Evolutionary conservation across 208 protist species (phyloP).

Genomic region (Phytomonas serpens): DNA sequence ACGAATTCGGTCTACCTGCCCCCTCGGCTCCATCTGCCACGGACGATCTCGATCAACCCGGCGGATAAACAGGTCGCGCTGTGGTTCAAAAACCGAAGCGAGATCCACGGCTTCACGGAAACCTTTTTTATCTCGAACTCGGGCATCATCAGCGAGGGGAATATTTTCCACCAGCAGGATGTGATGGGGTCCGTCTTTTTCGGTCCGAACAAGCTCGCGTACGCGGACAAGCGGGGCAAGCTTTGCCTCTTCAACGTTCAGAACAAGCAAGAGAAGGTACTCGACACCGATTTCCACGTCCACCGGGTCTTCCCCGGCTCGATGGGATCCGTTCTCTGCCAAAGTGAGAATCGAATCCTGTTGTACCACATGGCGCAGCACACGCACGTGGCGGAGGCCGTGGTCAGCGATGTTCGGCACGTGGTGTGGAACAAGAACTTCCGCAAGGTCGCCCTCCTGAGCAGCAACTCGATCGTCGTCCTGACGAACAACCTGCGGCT

Average conservation of each 20-base stretch:
- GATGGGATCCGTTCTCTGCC: slow-evolving; percentile 71
- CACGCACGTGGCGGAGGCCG: slow-evolving; percentile 51
- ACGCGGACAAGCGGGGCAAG: slow-evolving; percentile 76
- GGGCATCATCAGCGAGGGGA: slow-evolving; percentile 11
- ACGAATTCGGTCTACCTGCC: slow-evolving; percentile 12
- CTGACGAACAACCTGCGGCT: slow-evolving; percentile 86
- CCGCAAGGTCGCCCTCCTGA: slow-evolving; percentile 88
- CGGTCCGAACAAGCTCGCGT: slow-evolving; percentile 93
- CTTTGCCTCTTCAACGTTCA: slow-evolving; percentile 84
- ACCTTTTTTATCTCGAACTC: slow-evolving; percentile 14
- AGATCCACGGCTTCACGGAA: slow-evolving; percentile 25
- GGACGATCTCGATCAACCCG: slow-evolving; percentile 57
- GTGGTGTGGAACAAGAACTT: slow-evolving; percentile 94
- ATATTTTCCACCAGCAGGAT: background rate
- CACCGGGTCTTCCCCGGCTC: slow-evolving; percentile 68
- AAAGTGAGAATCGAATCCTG: slow-evolving; percentile 77
- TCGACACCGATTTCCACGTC: slow-evolving; percentile 41
- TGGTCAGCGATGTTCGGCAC: slow-evolving; percentile 75
- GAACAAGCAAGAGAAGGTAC: slow-evolving; percentile 73
- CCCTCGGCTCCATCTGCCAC: slow-evolving; percentile 38
- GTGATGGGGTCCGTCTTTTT: slow-evolving; percentile 91
- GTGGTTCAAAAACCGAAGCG: slow-evolving; percentile 39
- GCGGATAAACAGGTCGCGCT: slow-evolving; percentile 19
- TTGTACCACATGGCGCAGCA: slow-evolving; percentile 95
- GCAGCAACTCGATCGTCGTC: slow-evolving; percentile 86